Conservation (phyloP, 1,139 yeast species). For the Hanseniaspora gamundiae region DNA sequence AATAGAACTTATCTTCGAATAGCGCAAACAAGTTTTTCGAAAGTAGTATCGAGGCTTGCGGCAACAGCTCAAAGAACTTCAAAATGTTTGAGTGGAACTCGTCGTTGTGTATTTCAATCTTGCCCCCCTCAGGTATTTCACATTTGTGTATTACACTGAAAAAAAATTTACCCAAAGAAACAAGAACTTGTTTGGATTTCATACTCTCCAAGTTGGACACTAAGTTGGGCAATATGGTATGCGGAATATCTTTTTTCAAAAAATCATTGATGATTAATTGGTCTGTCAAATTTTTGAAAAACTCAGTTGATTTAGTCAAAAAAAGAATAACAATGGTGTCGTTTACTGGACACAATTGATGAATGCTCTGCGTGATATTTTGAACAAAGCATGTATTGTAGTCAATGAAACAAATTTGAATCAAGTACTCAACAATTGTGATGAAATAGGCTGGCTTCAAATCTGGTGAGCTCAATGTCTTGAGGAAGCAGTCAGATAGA, state of each 20-base stretch:
- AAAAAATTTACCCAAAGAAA: conserved; percentile 19
- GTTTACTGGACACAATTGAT: not conserved
- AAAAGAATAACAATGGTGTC: conserved; percentile 16
- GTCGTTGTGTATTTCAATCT: not conserved
- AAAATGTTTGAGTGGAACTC: not conserved
- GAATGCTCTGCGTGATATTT: not conserved
- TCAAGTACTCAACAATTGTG: conserved; percentile 21
- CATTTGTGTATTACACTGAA: conserved; percentile 9
- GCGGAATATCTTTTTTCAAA: conserved; percentile 15
- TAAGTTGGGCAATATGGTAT: conserved; percentile 15
- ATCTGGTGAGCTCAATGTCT: conserved; percentile 11
- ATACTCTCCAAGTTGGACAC: conserved; percentile 12
- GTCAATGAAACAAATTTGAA: conserved; percentile 21
- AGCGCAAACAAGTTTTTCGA: conserved; percentile 14
- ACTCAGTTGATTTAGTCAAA: conserved; percentile 18
- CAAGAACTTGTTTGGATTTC: conserved; percentile 12
- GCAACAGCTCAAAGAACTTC: conserved; percentile 13
- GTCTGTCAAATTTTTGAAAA: conserved; percentile 18
- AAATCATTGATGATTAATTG: conserved; percentile 19
- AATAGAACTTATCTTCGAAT: conserved; percentile 16
- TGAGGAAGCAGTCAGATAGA: conserved; percentile 15
- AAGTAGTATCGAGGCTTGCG: conserved; percentile 16
- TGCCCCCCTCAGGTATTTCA: not conserved
- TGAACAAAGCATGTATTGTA: conserved; percentile 19
- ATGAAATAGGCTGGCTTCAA: conserved; percentile 10